Conservation (phyloP, 2,329 filamentous ascomycete species). For the Fonsecaea monophora region DNA sequence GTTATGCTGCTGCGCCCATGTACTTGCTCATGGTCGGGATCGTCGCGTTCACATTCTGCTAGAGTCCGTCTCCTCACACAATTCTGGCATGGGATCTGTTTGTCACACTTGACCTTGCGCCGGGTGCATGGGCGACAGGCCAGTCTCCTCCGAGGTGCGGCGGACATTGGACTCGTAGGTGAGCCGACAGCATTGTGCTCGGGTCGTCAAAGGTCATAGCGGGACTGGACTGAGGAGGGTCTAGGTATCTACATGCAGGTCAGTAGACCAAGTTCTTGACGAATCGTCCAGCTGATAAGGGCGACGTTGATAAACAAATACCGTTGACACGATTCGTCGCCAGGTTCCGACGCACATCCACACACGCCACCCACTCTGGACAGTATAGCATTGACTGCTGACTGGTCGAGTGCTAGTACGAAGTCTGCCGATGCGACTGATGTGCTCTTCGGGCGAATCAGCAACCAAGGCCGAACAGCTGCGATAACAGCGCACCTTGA, state of each 20-base stretch:
- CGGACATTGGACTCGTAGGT: conserved; percentile 16
- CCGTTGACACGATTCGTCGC: neutral
- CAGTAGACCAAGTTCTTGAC: neutral
- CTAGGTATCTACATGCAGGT: neutral
- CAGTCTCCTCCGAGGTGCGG: conserved; percentile 39
- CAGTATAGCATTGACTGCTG: neutral
- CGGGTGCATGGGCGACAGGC: conserved; percentile 43
- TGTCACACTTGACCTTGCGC: conserved; percentile 50
- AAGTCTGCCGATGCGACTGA: neutral
- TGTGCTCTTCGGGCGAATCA: neutral
- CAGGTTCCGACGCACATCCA: neutral
- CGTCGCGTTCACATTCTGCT: conserved; percentile 23
- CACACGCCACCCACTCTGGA: neutral
- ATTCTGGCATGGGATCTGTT: conserved; percentile 51
- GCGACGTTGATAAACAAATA: neutral
- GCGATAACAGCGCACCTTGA: conserved; percentile 1
- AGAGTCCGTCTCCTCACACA: conserved; percentile 46
- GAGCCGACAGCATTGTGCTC: conserved; percentile 9
- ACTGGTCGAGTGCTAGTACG: neutral
- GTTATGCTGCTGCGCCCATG: conserved; percentile 27
- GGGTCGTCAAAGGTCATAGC: neutral
- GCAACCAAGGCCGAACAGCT: neutral
- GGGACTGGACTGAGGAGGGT: neutral
- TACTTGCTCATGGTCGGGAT: conserved; percentile 15
- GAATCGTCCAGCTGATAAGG: neutral